phyloP scores from a whole-genome alignment of 139 green algal genomes.

The Picochlorum costavermella region DNA sequence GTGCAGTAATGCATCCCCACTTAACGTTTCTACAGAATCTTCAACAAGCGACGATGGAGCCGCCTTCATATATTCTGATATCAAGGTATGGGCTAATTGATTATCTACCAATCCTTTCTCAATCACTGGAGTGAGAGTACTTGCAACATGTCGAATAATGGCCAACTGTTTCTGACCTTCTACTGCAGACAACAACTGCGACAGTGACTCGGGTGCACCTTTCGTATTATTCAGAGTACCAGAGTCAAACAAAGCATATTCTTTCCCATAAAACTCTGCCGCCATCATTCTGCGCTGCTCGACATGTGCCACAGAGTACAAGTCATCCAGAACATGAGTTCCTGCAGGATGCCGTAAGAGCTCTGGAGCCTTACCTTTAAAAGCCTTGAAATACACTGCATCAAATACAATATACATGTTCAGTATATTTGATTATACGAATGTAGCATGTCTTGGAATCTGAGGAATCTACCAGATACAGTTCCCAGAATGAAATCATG shows the following conservation, averaged over 20 bases:
- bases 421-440: background rate
- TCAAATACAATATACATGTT: constrained; percentile 4
- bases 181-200: constrained; percentile 36
- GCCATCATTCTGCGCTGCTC: constrained; percentile 55
- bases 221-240: constrained; percentile 20
- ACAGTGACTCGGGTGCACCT: constrained; percentile 37
- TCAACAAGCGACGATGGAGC: constrained; percentile 46
- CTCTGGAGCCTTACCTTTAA: constrained; percentile 57
- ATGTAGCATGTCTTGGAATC: constrained; percentile 11
- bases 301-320: constrained; percentile 50
- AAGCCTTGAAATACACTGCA: constrained; percentile 53
- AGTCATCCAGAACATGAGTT: constrained; percentile 67
- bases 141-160: constrained; percentile 45
- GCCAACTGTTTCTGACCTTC: constrained; percentile 38
- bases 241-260: constrained; percentile 62
- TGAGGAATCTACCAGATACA: background rate
- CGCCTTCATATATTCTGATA: constrained; percentile 71
- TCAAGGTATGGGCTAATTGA: constrained; percentile 66
- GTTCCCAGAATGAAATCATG: constrained; percentile 9
- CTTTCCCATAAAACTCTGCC: constrained; percentile 69
- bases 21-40: constrained; percentile 66
- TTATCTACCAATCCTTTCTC: constrained; percentile 84
- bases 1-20: constrained; percentile 58
- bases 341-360: constrained; percentile 77
- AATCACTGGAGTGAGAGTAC: constrained; percentile 59